Conservation (phyloP, 805 yeast genomes). For the Barnettozyma pratensis region DNA sequence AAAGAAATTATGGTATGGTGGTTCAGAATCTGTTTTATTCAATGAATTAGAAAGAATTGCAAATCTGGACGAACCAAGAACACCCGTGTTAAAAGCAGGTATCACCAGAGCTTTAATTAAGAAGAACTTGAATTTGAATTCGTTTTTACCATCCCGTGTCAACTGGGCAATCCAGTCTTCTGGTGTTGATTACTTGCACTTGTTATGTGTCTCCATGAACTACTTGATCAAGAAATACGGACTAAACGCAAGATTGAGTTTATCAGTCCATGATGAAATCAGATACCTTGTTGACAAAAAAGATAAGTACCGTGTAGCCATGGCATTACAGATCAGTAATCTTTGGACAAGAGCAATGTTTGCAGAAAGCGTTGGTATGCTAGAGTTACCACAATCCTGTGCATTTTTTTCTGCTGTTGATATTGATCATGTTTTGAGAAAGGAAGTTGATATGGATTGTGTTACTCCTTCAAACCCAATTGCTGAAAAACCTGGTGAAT, state of each 20-base stretch:
- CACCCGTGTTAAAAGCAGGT: slow-evolving; percentile 92
- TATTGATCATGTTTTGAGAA: slow-evolving; percentile 79
- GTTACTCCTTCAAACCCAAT: slow-evolving; percentile 80
- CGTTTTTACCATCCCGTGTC: slow-evolving; percentile 82
- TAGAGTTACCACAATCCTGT: slow-evolving; percentile 87
- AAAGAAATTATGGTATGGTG: slow-evolving; percentile 68
- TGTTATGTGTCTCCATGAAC: slow-evolving; percentile 82
- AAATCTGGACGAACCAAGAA: slow-evolving; percentile 68
- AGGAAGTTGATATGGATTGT: slow-evolving; percentile 90
- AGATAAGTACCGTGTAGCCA: slow-evolving; percentile 71
- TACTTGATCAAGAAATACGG: slow-evolving; percentile 60
- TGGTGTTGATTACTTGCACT: slow-evolving; percentile 93
- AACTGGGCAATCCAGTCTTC: slow-evolving; percentile 99
- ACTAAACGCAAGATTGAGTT: slow-evolving; percentile 69
- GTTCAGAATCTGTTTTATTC: slow-evolving; percentile 89
- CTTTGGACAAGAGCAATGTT: slow-evolving; percentile 96
- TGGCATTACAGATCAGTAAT: slow-evolving; percentile 83
- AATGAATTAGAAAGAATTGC: slow-evolving; percentile 87
- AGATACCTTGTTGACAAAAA: slow-evolving; percentile 71
- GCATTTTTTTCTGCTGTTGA: slow-evolving; percentile 96
- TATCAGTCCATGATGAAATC: slow-evolving; percentile 95
- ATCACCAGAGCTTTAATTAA: slow-evolving; percentile 79
- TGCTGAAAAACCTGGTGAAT: slow-evolving; percentile 75
- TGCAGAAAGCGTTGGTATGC: slow-evolving; percentile 85
- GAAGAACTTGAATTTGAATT: slow-evolving; percentile 55